These are phyloP conservation scores for Binderoboletus segoi DNA, from an alignment of 1,284 basidiomycete genomes.

Conservation along the genomic window DNA sequence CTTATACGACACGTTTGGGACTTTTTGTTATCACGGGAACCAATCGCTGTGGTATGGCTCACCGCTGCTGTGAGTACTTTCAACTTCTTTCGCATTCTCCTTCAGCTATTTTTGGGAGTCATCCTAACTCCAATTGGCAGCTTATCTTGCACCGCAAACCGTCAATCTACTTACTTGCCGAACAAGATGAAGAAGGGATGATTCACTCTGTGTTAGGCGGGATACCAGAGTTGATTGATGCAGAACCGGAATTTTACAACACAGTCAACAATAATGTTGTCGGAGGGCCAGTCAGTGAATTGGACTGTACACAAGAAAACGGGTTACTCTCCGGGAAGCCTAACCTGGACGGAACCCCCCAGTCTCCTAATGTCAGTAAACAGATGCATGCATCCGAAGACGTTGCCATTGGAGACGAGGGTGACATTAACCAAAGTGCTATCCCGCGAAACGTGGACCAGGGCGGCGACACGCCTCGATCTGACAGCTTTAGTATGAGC, in stretches of 20 bases:
- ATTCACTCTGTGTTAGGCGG: constrained; percentile 80
- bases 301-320: neutral
- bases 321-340: neutral
- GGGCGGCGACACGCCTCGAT: neutral
- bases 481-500: neutral
- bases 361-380: neutral
- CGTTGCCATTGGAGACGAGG: neutral
- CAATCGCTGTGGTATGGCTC: constrained; percentile 80
- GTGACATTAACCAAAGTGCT: neutral
- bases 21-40: constrained; percentile 82
- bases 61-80: constrained; percentile 68
- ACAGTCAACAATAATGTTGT: neutral
- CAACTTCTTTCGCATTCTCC: neutral
- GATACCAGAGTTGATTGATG: constrained; percentile 64
- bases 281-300: neutral
- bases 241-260: constrained; percentile 36
- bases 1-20: constrained; percentile 90
- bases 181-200: constrained; percentile 78
- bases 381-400: neutral
- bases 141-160: constrained; percentile 62
- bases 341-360: neutral
- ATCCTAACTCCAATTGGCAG: constrained; percentile 39
- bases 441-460: neutral
- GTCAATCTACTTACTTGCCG: constrained; percentile 55
- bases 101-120: neutral